Conservation (phyloP, 306 rosid genomes). For the Quercus bicolor region DNA sequence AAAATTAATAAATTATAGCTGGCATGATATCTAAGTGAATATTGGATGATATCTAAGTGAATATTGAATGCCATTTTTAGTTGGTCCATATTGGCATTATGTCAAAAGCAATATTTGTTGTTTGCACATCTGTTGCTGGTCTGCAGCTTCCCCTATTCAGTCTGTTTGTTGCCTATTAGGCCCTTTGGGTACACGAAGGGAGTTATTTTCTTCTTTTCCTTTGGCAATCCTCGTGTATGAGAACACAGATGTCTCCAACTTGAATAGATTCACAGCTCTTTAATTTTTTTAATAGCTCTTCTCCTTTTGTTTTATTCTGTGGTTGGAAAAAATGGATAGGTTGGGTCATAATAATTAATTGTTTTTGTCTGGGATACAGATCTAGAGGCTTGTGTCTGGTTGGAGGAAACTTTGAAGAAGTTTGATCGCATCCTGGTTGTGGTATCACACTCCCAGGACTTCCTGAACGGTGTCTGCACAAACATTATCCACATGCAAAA, state of each 20-base stretch:
- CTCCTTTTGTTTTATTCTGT: neutral
- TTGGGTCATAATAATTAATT: neutral
- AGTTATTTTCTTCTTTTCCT: neutral
- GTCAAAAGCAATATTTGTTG: neutral
- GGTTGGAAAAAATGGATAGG: neutral
- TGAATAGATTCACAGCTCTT: neutral
- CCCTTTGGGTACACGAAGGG: neutral
- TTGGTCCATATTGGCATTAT: neutral
- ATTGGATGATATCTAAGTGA: neutral
- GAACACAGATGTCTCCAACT: neutral
- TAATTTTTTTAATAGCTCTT: neutral
- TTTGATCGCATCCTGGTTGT: constrained; percentile 96
- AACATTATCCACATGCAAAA: constrained; percentile 97
- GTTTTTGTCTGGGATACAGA: constrained; percentile 42
- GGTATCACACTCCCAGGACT: constrained; percentile 95
- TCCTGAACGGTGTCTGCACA: constrained; percentile 98
- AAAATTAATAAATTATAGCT: neutral
- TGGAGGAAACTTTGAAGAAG: constrained; percentile 86
- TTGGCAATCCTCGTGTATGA: neutral
- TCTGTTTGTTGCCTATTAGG: neutral
- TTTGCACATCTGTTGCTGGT: neutral
- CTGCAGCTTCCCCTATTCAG: neutral
- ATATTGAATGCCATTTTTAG: neutral
- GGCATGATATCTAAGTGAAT: neutral
- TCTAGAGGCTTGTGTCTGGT: constrained; percentile 99